Base-by-base conservation (phyloP, 768 basidiomycete genomes). In the Psilocybe cyanescens region DNA sequence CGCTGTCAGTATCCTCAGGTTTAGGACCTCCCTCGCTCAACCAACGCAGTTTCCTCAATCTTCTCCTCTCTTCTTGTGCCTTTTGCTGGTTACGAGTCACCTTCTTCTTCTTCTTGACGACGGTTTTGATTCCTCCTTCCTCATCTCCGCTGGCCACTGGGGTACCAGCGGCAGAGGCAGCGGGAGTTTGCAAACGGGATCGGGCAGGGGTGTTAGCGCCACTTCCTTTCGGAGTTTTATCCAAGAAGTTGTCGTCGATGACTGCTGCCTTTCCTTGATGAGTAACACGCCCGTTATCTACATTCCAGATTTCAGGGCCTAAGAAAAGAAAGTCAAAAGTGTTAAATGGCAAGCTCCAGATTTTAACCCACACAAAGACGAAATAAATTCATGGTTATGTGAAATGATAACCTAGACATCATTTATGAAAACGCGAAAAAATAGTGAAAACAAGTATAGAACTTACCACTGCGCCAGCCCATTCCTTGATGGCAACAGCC, bases 251-350 rank as follows among this genome's bases (percentile, higher is more conserved):
- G 68, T 96, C 95, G 68, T 98, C 96, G 47, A 95, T 81, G 48
- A 95, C 80, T 12, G 92, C 87, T 3, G 83, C 79, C 76, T 97
- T 98, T 70, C 96, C 96, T 79, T 94, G 88, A 66, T 92, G 92
- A 35, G 88, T 88, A 77, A 99, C 82, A 30, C 84, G 84, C 9
- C 96, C 96, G 53, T 75, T 87, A 53, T 96, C 94, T 68, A 99
- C 87, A 70, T 96, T 84, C 96, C 97, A 99, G 65, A 96, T 95
- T 77, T 98, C 95, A 49, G 92, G 88, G 70, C 91, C 92, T 92
- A 59, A 53, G 48, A 54, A 59, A 46, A 57, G 56, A 31, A 50
- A 41, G 59, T 54, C 50, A 39, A 50, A 54, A 37, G 59, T 30
- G 45, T 64, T 47, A 44, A 52, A 8, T 39, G 14, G 5, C 28